Base-by-base conservation (phyloP, 495 filamentous ascomycete species). In the Xylaria sp. region DNA sequence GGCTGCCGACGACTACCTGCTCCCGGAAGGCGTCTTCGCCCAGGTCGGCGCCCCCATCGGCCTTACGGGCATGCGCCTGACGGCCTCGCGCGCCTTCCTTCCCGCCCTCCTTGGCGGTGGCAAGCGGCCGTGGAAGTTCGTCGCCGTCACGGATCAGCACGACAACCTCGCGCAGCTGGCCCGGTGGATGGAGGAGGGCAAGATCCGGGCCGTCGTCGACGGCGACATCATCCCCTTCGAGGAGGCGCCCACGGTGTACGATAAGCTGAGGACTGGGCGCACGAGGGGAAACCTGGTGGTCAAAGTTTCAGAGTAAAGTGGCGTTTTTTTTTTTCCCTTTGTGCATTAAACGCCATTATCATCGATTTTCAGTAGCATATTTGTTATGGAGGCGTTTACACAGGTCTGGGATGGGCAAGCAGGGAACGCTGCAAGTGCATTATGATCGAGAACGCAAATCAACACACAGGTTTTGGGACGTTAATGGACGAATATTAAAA, bases 281-380 rank as follows among this genome's bases (percentile, higher is more conserved):
- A 82, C 88, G 31, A 90, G 84, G 74, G 92, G 92, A 1, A 94
- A 94, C 83, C 85, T 94, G 71, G 78, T 94, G 26, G 83, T 95
- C 1, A 80, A 85, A 75, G 85, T 90, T 17, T 65, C 58, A 12
- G 52, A 58, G 15, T 72, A 46, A 67, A 31, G 9, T 3, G 5
- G 35, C n/a, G n/a, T n/a, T n/a, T n/a, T n/a, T n/a, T n/a, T n/a
- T n/a, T n/a, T 61, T 61, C 40, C 15, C 37, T 61, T 2, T 21
- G 19, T 48, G 24, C 21, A 46, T 19, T 19, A 12, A 37, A 19
- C 15, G 21, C 33, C 29, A 43, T 29, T 35, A 4, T 31, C 35
- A 19, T 33, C 14, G 9, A 24, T 21, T 44, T 59, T 59, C 17
- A 44, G 17, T 33, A 15, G 19, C n/a, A 50, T 37, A 1, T 37